Evolutionary conservation across 176 grass and related monocot genomes (phyloP).

Genomic region (Aechmea fasciata): DNA sequence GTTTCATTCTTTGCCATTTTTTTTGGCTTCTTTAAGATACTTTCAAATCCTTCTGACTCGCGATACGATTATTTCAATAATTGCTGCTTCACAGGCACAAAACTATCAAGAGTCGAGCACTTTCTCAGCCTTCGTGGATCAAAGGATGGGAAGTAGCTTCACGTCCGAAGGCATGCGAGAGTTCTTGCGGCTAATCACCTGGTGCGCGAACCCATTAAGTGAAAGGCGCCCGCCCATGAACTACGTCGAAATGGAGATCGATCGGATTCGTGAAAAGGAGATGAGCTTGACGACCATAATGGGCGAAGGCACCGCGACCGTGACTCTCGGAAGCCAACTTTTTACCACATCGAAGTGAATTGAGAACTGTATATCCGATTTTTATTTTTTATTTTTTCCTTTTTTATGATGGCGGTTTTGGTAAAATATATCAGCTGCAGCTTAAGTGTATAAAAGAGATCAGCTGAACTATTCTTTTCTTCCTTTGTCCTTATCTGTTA

Average conservation of each 20-base stretch:
- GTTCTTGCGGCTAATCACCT: slow-evolving; percentile 51
- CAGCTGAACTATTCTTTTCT: slow-evolving; percentile 23
- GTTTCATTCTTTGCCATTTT: not conserved
- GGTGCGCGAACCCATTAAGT: slow-evolving; percentile 46
- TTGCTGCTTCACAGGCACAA: slow-evolving; percentile 37
- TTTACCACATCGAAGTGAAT: slow-evolving; percentile 57
- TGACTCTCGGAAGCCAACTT: slow-evolving; percentile 92
- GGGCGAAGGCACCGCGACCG: slow-evolving; percentile 49
- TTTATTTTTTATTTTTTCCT: slow-evolving; percentile 12
- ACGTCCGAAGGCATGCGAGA: slow-evolving; percentile 65
- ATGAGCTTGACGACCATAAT: slow-evolving; percentile 61
- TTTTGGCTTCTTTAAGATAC: not conserved
- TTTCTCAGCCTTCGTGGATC: slow-evolving; percentile 34
- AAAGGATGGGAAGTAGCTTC: slow-evolving; percentile 52
- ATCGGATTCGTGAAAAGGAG: slow-evolving; percentile 68
- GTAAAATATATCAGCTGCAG: slow-evolving; percentile 22
- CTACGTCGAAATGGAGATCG: slow-evolving; percentile 62
- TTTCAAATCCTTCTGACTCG: slow-evolving; percentile 5
- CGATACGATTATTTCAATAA: not conserved
- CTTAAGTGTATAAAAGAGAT: slow-evolving; percentile 64
- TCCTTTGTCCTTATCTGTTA: slow-evolving; percentile 14
- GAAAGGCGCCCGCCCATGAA: slow-evolving; percentile 66
- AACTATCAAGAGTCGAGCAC: slow-evolving; percentile 51
- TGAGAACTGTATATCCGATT: slow-evolving; percentile 26
- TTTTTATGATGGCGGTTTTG: slow-evolving; percentile 4